phyloP scores from a whole-genome alignment of 1,284 basidiomycete genomes.

The Hemileia vastatrix region DNA sequence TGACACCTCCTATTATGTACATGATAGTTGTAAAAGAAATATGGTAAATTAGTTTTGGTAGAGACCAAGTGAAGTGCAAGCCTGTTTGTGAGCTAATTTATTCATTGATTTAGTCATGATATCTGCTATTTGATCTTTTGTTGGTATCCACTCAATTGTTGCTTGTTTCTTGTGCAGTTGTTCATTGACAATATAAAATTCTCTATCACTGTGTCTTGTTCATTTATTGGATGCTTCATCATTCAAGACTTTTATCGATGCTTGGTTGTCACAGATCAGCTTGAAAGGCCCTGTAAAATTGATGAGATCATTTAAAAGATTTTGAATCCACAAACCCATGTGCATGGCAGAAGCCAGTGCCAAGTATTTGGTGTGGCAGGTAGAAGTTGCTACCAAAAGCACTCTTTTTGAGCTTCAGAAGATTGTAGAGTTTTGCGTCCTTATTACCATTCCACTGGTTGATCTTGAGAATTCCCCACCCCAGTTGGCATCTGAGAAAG shows the following conservation, averaged over 20 bases:
- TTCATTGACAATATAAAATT: neutral
- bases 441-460: neutral
- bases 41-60: too few species aligned
- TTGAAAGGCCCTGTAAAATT: neutral
- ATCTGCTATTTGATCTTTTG: neutral
- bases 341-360: neutral
- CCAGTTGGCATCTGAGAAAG: neutral
- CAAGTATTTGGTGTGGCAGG: constrained; percentile 1
- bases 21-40: too few species aligned
- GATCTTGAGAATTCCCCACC: neutral
- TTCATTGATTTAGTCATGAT: constrained; percentile 1
- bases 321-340: neutral
- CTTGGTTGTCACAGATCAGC: neutral
- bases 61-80: too few species aligned
- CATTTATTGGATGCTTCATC: constrained; percentile 7
- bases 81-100: too few species aligned
- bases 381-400: neutral
- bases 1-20: too few species aligned
- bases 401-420: neutral
- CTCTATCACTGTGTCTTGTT: neutral
- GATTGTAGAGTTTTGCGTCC: neutral
- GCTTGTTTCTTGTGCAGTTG: neutral
- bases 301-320: neutral
- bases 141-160: neutral
- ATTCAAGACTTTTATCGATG: neutral